Evolutionary conservation across 2,329 filamentous ascomycete species (phyloP).

Genomic region (Xylogone sp.): DNA sequence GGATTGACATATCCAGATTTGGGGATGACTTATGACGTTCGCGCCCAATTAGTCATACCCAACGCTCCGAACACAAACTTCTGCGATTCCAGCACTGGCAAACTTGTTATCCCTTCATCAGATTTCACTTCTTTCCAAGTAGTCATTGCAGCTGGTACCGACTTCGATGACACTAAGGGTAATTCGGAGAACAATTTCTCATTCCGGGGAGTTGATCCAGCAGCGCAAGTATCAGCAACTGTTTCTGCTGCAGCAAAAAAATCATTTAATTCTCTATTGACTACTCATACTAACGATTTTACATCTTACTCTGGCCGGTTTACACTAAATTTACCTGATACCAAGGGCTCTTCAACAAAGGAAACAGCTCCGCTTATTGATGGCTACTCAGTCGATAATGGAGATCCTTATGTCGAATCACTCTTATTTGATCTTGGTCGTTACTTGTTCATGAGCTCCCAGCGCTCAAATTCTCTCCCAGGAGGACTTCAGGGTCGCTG

Average conservation of each 20-base stretch:
- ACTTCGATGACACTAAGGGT: conserved; percentile 48
- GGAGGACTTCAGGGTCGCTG: conserved; percentile 56
- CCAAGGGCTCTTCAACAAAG: conserved; percentile 32
- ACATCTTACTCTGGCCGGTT: conserved; percentile 35
- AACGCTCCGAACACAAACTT: conserved; percentile 5
- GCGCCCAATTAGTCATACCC: conserved; percentile 26
- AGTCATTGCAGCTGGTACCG: conserved; percentile 40
- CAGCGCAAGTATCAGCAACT: conserved; percentile 29
- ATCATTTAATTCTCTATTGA: conserved; percentile 26
- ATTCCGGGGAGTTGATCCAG: conserved; percentile 45
- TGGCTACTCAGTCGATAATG: conserved; percentile 26
- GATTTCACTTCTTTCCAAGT: conserved; percentile 29
- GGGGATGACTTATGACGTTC: conserved; percentile 40
- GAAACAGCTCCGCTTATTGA: conserved; percentile 36
- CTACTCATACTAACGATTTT: conserved; percentile 39
- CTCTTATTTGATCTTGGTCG: conserved; percentile 50
- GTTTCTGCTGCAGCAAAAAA: conserved; percentile 31
- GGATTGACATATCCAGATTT: conserved; percentile 37
- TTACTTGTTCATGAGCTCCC: conserved; percentile 52
- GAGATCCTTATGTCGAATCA: conserved; percentile 49
- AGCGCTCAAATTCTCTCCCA: conserved; percentile 46
- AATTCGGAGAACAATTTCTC: conserved; percentile 38
- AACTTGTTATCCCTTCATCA: conserved; percentile 26
- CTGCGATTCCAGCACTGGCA: conserved; percentile 18
- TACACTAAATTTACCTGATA: conserved; percentile 40